Base-by-base conservation (phyloP, 176 grass and related monocot genomes). In the Rhipidocladum racemiflorum region DNA sequence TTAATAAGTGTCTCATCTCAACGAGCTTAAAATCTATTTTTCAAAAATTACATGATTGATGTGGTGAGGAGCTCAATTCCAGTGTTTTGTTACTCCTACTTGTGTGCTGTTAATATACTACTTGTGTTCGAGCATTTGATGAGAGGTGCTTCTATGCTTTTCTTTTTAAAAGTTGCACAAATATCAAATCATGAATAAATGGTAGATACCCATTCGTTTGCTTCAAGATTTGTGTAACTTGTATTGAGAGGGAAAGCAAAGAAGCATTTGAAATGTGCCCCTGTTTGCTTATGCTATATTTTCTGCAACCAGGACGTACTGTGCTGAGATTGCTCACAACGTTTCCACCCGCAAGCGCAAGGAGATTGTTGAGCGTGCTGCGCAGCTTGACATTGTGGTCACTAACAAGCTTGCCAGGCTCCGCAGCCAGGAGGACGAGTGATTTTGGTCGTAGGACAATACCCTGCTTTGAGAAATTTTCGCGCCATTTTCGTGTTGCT, bases 371-470 rank as follows among this genome's bases (percentile, higher is more conserved):
- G 92, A 95, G 79, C 93, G 93, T 53, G 93, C 93, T 13, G 87
- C 87, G 0, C 93, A 95, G 66, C 93, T 95, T 1, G 93, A 95
- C 25, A 60, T 95, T 30, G 87, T 88, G 49, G 93, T 92, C 74
- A 92, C 85, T 48, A 95, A 95, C 82, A 88, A 60, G 84, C 79
- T 78, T 51, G 90, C 87, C 38, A 92, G 93, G 90, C 85, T 95
- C 64, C 90, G 87, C 69, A 95, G 93, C 87, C 93, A 95, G 63
- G 93, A 95, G 79, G 90, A 95, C 29, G 93, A 95, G 87, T 95
- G 78, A 49, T 78, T 76, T 65, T 50, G 24, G 32, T 79, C 1
- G 14, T 75, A 74, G 17, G 68, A 43, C 42, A 68, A 6, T 75
- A 21, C 51, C 20, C 14, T 20, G 36, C 45, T 80, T 61, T 25